A percentile compares a stretch with the other conserved stretches of the same genome.
Evolutionary conservation across 78 protist genomes (phyloP).

Genomic region (Andalucia godoyi): DNA sequence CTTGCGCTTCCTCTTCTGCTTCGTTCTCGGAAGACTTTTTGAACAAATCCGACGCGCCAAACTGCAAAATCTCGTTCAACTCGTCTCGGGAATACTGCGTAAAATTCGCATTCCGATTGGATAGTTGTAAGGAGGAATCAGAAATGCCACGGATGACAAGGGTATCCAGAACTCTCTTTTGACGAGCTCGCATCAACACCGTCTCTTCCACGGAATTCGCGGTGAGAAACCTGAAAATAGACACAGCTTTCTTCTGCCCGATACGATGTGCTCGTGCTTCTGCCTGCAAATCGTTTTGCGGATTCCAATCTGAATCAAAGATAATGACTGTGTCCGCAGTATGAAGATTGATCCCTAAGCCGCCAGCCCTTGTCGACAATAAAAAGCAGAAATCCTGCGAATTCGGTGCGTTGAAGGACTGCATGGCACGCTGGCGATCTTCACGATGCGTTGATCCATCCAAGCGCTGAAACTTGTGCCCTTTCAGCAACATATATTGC

Average conservation of each 20-base stretch:
- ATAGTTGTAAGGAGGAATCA: no score
- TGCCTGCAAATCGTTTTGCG: constrained; percentile 74
- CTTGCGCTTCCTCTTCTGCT: constrained; percentile 28
- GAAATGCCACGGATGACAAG: constrained; percentile 66
- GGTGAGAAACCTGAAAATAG: constrained; percentile 73
- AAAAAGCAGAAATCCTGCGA: constrained; percentile 72
- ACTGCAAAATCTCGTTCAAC: constrained; percentile 30
- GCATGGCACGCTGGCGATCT: constrained; percentile 73
- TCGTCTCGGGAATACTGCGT: neutral
- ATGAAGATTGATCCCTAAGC: constrained; percentile 82
- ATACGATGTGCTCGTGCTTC: neutral
- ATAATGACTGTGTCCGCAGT: constrained; percentile 83
- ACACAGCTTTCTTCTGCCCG: neutral
- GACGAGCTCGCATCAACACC: constrained; percentile 66
- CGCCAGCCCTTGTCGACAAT: constrained; percentile 87
- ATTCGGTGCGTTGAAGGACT: constrained; percentile 66
- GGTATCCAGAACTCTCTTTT: constrained; percentile 59
- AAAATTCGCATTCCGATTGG: neutral
- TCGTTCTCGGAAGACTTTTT: constrained; percentile 29
- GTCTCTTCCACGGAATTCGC: constrained; percentile 65
- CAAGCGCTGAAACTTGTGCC: constrained; percentile 65
- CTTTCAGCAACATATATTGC: constrained; percentile 51
- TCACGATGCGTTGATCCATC: constrained; percentile 70
- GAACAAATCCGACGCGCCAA: constrained; percentile 25
- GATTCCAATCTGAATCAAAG: constrained; percentile 68